These are phyloP conservation scores for Fusarium incarnatum DNA, from an alignment of 2,329 filamentous ascomycete genomes.

Conservation along the genomic window DNA sequence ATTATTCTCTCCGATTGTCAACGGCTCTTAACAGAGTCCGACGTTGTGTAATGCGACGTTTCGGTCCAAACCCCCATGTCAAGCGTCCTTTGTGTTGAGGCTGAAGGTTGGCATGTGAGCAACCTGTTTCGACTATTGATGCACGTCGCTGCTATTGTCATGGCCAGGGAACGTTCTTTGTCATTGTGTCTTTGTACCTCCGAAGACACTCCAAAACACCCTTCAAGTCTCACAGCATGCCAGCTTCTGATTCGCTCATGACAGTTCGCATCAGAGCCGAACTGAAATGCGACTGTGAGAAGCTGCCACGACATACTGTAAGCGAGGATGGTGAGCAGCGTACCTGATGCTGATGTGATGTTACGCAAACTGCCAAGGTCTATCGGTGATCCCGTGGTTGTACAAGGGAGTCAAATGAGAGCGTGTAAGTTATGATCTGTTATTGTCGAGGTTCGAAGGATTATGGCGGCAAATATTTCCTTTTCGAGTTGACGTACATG, in stretches of 20 bases:
- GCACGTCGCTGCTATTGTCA: slow-evolving; percentile 26
- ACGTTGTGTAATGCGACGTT: slow-evolving; percentile 19
- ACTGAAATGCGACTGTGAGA: background rate
- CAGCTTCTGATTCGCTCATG: slow-evolving; percentile 9
- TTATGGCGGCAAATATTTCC: background rate
- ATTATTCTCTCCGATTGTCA: background rate
- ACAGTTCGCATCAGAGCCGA: slow-evolving; percentile 13
- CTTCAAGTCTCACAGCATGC: slow-evolving; percentile 18
- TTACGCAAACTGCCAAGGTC: background rate
- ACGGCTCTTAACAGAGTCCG: background rate
- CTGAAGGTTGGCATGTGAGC: slow-evolving; percentile 32
- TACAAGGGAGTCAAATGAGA: slow-evolving; percentile 1
- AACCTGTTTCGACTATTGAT: slow-evolving; percentile 32
- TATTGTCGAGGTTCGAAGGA: background rate
- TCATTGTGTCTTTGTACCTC: slow-evolving; percentile 16
- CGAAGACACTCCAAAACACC: slow-evolving; percentile 24
- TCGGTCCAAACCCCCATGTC: slow-evolving; percentile 20
- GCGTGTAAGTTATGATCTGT: background rate
- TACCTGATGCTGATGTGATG: slow-evolving; percentile 32
- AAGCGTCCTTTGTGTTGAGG: slow-evolving; percentile 20
- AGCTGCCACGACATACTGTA: slow-evolving; percentile 9
- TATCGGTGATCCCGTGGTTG: slow-evolving; percentile 7
- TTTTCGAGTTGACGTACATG: background rate
- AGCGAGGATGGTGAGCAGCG: slow-evolving; percentile 24
- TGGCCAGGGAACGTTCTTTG: background rate